These are phyloP conservation scores for Podaxis sp. DNA, from an alignment of 768 basidiomycete species.

Conservation along the genomic window DNA sequence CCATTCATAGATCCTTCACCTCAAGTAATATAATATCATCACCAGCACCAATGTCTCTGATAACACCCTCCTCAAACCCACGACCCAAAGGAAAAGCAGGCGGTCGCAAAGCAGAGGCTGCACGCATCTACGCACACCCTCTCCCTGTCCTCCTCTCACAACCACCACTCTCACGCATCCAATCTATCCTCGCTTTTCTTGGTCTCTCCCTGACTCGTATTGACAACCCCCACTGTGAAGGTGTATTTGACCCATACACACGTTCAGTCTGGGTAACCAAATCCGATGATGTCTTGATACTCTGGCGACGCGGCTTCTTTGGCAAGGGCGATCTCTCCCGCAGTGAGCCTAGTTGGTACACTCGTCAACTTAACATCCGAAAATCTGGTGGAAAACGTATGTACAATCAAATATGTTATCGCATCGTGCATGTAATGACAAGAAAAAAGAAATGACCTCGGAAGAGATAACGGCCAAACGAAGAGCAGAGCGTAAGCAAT, in stretches of 20 bases:
- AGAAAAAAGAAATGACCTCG: slow-evolving; percentile 64
- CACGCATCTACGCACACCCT: slow-evolving; percentile 66
- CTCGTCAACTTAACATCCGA: slow-evolving; percentile 70
- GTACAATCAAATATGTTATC: slow-evolving; percentile 20
- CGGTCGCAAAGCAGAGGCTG: slow-evolving; percentile 59
- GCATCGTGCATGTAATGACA: not conserved
- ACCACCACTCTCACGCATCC: slow-evolving; percentile 40
- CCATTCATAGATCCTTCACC: not conserved
- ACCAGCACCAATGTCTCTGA: slow-evolving; percentile 42
- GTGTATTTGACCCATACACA: slow-evolving; percentile 74
- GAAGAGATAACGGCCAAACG: slow-evolving; percentile 92
- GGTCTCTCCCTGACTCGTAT: slow-evolving; percentile 60
- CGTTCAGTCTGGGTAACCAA: slow-evolving; percentile 87
- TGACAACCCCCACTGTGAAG: slow-evolving; percentile 73
- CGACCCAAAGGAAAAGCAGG: slow-evolving; percentile 49
- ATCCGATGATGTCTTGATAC: slow-evolving; percentile 56
- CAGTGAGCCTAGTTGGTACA: slow-evolving; percentile 93
- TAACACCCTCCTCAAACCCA: slow-evolving; percentile 36
- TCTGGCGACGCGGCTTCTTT: slow-evolving; percentile 94
- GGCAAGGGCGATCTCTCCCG: slow-evolving; percentile 94
- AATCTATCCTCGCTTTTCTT: slow-evolving; percentile 50
- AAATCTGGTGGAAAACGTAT: slow-evolving; percentile 61
- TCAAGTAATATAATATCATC: not conserved
- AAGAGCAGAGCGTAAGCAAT: slow-evolving; percentile 84
- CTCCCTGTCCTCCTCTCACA: slow-evolving; percentile 57